Base-by-base conservation (phyloP, 176 grass and related monocot genomes). In the Otatea glauca region DNA sequence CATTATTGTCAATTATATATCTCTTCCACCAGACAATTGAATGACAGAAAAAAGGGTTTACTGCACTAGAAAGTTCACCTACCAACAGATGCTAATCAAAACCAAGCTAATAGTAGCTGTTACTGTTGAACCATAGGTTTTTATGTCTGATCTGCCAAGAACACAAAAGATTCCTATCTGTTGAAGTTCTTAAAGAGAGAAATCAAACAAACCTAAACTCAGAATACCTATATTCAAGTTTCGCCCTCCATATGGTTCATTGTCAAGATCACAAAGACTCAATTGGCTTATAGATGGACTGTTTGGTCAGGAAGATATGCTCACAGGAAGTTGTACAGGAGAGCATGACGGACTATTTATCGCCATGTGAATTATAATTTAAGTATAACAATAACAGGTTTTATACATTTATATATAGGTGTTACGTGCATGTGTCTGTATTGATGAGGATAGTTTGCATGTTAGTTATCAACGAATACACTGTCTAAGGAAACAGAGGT, bases 41-140 rank as follows among this genome's bases (percentile, higher is more conserved):
- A 62, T 18, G 37, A 47, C 20, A 77, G 42, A 70, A n/a, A 74
- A 48, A 39, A 44, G n/a, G n/a, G 44, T 48, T 71, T 63, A 70
- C 24, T 59, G 51, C 21, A 71, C 29, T 65, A 29, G 41, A 69
- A 10, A 50, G 63, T 53, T 38, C 75, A 67, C 61, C 67, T 47
- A 85, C 83, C 51, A 77, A 45, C 4, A 65, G 9, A 73, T 74
- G 54, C 44, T 10, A 80, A 39, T 66, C 37, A 87, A 72, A 84
- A 81, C 23, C 2, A 37, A 81, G 12, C 20, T 0, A 45, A 59
- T 66, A 44, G 17, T 60, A 66, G 34, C n/a, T 74, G 7, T 25
- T 64, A 84, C 9, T 58, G 23, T 68, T 32, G 24, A 32, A 45
- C 49, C 35, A 43, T 67, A 34, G 34, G 21, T 42, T 7, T 18